These are phyloP conservation scores for Teratosphaeria viscida DNA, from an alignment of 2,329 filamentous ascomycete genomes.

Conservation along the genomic window DNA sequence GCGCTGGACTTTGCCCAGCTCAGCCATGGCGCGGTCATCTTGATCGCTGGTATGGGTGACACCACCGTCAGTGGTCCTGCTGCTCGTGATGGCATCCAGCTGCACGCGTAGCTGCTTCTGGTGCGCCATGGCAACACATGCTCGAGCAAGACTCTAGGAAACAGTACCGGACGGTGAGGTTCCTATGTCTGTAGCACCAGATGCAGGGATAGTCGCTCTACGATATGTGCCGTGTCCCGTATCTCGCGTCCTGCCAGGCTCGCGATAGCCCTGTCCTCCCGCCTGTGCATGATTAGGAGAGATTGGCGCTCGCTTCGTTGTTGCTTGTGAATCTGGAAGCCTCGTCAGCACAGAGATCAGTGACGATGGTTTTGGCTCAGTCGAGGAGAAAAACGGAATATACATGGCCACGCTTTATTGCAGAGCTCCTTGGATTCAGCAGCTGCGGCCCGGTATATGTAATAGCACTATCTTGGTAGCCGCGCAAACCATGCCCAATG, in stretches of 20 bases:
- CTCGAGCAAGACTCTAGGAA: neutral
- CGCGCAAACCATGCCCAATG: neutral
- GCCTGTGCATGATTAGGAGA: neutral
- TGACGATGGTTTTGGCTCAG: neutral
- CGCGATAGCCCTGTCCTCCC: neutral
- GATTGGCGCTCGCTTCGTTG: neutral
- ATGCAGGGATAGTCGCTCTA: neutral
- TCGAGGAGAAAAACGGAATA: neutral
- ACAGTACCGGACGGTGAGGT: neutral
- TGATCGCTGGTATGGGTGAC: neutral
- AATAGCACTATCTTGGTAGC: neutral
- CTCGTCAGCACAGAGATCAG: neutral
- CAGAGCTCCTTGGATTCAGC: neutral
- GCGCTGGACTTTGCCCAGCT: slow-evolving; percentile 4
- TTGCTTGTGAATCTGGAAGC: neutral
- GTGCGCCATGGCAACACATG: neutral
- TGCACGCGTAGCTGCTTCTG: neutral
- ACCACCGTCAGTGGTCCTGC: neutral
- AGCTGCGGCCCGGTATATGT: neutral
- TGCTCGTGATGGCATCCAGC: neutral
- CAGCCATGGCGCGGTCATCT: slow-evolving; percentile 6
- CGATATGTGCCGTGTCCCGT: neutral
- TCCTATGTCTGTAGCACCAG: neutral
- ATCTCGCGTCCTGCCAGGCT: neutral
- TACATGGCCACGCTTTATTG: neutral